These are phyloP conservation scores for Cladorrhinum samala DNA, from an alignment of 495 filamentous ascomycete genomes.

Conservation along the genomic window DNA sequence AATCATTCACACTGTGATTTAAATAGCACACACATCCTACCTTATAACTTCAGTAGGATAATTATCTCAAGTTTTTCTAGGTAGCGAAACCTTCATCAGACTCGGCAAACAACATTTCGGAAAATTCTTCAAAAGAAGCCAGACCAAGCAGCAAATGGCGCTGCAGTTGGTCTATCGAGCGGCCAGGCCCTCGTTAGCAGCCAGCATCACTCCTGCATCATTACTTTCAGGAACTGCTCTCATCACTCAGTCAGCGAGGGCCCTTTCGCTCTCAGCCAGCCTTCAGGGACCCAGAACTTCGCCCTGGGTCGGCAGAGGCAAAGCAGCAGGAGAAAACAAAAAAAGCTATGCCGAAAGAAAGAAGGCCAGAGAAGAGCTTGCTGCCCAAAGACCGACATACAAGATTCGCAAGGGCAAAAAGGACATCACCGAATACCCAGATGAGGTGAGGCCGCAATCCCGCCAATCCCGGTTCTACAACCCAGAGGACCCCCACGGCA, in stretches of 20 bases:
- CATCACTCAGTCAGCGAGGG: constrained; percentile 5
- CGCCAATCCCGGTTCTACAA: constrained; percentile 40
- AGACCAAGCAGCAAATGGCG: constrained; percentile 12
- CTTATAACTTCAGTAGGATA: no score
- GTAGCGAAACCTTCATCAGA: no score
- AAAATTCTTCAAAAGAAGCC: not conserved
- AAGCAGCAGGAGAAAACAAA: constrained; percentile 7
- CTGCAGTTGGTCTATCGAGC: constrained; percentile 19
- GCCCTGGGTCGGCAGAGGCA: no score
- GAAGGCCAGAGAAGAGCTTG: constrained; percentile 14
- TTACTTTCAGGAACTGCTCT: constrained; percentile 1
- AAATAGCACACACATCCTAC: no score
- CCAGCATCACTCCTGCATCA: constrained; percentile 1
- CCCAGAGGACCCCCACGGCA: constrained; percentile 33
- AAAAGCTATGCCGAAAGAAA: constrained; percentile 24
- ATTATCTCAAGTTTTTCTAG: no score
- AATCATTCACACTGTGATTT: no score
- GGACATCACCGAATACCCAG: constrained; percentile 32
- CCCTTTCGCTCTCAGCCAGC: constrained; percentile 26
- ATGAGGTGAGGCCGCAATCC: constrained; percentile 27
- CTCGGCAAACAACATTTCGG: no score
- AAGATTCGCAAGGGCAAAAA: constrained; percentile 43
- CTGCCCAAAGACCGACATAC: constrained; percentile 19
- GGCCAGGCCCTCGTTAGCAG: constrained; percentile 7
- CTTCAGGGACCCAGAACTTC: no score